A percentile compares a stretch with the other conserved stretches of the same genome.
These are phyloP conservation scores for Boletus vinaceobasis DNA, from an alignment of 768 basidiomycete species.

Conservation along the genomic window DNA sequence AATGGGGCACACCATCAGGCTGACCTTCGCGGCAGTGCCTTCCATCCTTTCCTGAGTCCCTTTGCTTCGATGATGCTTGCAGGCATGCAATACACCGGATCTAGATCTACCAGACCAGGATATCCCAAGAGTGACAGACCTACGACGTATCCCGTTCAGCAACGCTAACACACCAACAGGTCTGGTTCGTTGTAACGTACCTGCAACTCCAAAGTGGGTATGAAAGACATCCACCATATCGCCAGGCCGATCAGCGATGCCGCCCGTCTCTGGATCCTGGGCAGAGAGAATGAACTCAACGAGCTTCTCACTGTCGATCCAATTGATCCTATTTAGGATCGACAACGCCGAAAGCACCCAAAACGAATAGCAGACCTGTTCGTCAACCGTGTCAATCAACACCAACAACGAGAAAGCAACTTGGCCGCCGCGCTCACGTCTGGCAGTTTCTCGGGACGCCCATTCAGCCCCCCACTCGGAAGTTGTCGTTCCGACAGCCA, in stretches of 20 bases:
- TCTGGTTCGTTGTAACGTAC: slow-evolving; percentile 32
- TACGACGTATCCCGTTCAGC: slow-evolving; percentile 2
- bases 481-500: slow-evolving; percentile 95
- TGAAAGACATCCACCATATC: slow-evolving; percentile 98
- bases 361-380: slow-evolving; percentile 88
- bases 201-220: slow-evolving; percentile 88
- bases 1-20: slow-evolving; percentile 10
- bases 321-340: slow-evolving; percentile 75
- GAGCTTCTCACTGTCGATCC: slow-evolving; percentile 85
- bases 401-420: neutral
- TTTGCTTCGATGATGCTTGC: slow-evolving; percentile 62
- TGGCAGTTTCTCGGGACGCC: slow-evolving; percentile 95
- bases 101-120: slow-evolving; percentile 77
- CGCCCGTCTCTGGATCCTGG: slow-evolving; percentile 86
- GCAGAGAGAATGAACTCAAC: slow-evolving; percentile 81
- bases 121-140: slow-evolving; percentile 89
- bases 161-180: neutral
- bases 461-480: slow-evolving; percentile 91
- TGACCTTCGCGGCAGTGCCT: slow-evolving; percentile 28
- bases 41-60: slow-evolving; percentile 59
- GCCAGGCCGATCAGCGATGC: slow-evolving; percentile 91
- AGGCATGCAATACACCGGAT: slow-evolving; percentile 97
- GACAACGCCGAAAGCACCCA: slow-evolving; percentile 91
- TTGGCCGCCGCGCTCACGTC: slow-evolving; percentile 60
- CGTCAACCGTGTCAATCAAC: neutral